Evolutionary conservation across 208 protist genomes (phyloP), one percentile per base, ranked within the genome.

Genomic region (Wallacemonas rigidus): DNA sequence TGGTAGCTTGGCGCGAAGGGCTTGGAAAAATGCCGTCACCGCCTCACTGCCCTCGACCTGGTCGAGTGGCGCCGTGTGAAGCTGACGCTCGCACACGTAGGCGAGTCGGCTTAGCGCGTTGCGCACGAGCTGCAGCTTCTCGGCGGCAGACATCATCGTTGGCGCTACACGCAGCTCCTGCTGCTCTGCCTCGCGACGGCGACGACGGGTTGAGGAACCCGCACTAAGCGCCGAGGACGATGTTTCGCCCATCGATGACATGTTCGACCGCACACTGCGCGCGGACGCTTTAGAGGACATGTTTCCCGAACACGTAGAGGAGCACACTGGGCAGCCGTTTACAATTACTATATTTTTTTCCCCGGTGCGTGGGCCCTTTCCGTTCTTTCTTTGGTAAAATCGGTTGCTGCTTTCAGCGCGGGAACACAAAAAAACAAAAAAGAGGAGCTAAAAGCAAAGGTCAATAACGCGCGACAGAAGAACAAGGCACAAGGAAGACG

Each of bases 81-180:
- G 73, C 43, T 92, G 78, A 48, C 85, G 76, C 81, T 97, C 92
- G 58, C 85, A 86, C 17, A 93, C 72, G 77, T 92, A 88, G 54
- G 87, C 77, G 58, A 97, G 79, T 3, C 92, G 88, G 17, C 85
- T 91, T 12, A 94, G 58, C 35, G 87, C 82, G 75, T 90, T 90
- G 38, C 90, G 92, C 26, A 95, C 75, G 26, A 88, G 87, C 67
- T 88, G 75, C 51, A 95, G 81, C 2, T 87, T 80, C 79, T 97
- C 92, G 39, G 71, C 39, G 6, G 83, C 68, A 2, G 80, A 74
- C 92, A 97, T 97, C 63, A 72, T 87, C 69, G 70, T 72, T 35
- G 92, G 88, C 26, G 89, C 80, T 1, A 84, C 67, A 14, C 79
- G 72, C 35, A 77, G 65, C 67, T 87, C 81, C 9, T 74, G 72